A percentile compares a stretch with the other conserved stretches of the same genome.
Conservation (phyloP, 352 stramenopile genomes). For the Globisporangium paddicum region DNA sequence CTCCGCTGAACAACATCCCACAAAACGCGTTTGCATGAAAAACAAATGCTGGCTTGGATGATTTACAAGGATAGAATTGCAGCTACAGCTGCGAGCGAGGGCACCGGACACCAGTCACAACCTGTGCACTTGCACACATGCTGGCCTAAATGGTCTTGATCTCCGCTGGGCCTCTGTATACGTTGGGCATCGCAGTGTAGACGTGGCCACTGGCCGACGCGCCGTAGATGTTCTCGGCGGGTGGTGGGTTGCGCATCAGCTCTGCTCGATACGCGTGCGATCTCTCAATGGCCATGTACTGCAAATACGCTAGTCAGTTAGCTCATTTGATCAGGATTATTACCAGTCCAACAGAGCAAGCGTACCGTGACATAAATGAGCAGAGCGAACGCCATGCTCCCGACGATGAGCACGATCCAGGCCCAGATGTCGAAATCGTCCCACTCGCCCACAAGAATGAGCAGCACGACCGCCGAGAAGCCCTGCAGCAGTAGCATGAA, state of each 20-base stretch:
- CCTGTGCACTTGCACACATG: too few species aligned
- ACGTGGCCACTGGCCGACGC: conserved; percentile 36
- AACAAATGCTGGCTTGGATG: neutral
- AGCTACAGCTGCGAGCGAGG: too few species aligned
- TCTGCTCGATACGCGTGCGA: conserved; percentile 76
- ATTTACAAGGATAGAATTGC: neutral
- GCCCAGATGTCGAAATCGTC: conserved; percentile 69
- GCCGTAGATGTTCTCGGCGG: conserved; percentile 72
- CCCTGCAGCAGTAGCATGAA: conserved; percentile 78
- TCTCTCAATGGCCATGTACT: conserved; percentile 73
- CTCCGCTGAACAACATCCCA: neutral
- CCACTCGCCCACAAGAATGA: conserved; percentile 77
- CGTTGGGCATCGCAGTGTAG: conserved; percentile 60
- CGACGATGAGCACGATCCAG: conserved; percentile 66
- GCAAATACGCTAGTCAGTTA: neutral
- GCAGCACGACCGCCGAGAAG: conserved; percentile 66
- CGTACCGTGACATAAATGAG: conserved; percentile 67
- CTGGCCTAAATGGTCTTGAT: conserved; percentile 68
- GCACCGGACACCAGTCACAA: too few species aligned
- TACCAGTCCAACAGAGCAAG: neutral
- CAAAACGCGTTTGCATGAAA: neutral
- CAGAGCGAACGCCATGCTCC: conserved; percentile 57
- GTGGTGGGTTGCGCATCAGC: conserved; percentile 79
- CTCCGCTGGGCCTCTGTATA: conserved; percentile 46
- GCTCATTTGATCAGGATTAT: neutral